Conservation (phyloP, 176 grass and related monocot species). For the Oryza meyeriana region DNA sequence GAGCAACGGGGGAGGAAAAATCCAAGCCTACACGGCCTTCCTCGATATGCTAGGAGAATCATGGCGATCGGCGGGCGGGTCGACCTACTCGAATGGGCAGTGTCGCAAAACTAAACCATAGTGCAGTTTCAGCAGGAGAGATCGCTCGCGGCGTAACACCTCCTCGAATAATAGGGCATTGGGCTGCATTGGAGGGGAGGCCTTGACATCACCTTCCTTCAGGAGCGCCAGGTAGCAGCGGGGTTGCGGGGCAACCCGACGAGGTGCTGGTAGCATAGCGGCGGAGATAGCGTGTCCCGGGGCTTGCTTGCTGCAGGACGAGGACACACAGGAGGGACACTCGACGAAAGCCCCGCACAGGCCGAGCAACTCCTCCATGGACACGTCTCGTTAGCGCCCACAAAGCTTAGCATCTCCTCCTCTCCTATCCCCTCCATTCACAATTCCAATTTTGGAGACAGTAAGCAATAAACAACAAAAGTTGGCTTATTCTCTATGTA, state of each 20-base stretch:
- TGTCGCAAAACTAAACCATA: neutral
- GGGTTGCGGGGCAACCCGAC: too few species aligned
- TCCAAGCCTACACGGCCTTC: neutral
- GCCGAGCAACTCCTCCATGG: constrained; percentile 44
- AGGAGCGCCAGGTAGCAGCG: constrained; percentile 45
- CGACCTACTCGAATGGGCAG: neutral
- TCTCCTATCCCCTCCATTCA: neutral
- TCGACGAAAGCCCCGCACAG: constrained; percentile 73
- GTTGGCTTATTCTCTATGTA: neutral
- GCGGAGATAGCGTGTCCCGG: too few species aligned
- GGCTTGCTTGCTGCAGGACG: constrained; percentile 69
- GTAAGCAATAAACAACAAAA: neutral
- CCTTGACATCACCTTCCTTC: constrained; percentile 45
- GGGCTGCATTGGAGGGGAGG: constrained; percentile 64
- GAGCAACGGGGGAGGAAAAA: neutral
- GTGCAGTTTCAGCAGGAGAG: neutral
- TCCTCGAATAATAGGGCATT: constrained; percentile 83
- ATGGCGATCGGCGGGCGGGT: too few species aligned
- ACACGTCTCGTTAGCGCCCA: constrained; percentile 46
- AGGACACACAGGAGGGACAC: too few species aligned
- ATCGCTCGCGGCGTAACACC: constrained; percentile 26
- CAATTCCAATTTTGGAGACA: constrained; percentile 17
- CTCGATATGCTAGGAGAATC: neutral
- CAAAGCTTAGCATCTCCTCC: constrained; percentile 34
- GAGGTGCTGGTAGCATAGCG: too few species aligned